Percentiles rank a stretch among this genome's conserved stretches.
These are phyloP conservation scores for Geranium incanum DNA, from an alignment of 441 rosid species.

Conservation along the genomic window DNA sequence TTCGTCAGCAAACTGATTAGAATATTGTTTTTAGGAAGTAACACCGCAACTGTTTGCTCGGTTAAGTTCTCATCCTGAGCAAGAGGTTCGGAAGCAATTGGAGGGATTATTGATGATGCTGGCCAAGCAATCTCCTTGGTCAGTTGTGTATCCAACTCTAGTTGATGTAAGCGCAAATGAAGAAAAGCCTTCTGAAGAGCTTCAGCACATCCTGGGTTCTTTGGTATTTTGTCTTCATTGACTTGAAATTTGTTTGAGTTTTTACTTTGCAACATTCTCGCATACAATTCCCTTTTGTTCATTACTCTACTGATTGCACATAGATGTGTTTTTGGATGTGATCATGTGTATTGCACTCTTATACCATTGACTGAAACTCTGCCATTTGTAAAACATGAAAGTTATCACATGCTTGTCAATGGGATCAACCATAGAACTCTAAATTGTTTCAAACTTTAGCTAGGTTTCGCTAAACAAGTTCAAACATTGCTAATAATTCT, in stretches of 20 bases:
- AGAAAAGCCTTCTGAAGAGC: conserved; percentile 75
- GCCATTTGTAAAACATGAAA: conserved; percentile 4
- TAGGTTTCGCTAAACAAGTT: conserved; percentile 2
- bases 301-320: conserved; percentile 1
- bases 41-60: conserved; percentile 94
- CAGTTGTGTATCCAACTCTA: conserved; percentile 83
- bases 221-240: conserved; percentile 50
- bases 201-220: conserved; percentile 67
- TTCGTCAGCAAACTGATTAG: conserved; percentile 11
- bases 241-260: conserved; percentile 10
- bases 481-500: conserved; percentile 7
- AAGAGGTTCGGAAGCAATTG: conserved; percentile 76
- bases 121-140: conserved; percentile 88
- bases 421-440: conserved; percentile 3
- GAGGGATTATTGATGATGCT: conserved; percentile 77
- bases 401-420: background rate
- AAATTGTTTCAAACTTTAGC: conserved; percentile 8
- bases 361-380: background rate
- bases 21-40: conserved; percentile 54
- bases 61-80: conserved; percentile 89
- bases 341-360: background rate
- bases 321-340: conserved; percentile 1
- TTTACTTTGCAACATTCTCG: conserved; percentile 14
- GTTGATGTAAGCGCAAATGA: conserved; percentile 81
- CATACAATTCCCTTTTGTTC: conserved; percentile 8